A percentile compares a stretch with the other conserved stretches of the same genome.
These are phyloP conservation scores for Aspergillus ibericus DNA, from an alignment of 2,329 filamentous ascomycete species.

Conservation along the genomic window DNA sequence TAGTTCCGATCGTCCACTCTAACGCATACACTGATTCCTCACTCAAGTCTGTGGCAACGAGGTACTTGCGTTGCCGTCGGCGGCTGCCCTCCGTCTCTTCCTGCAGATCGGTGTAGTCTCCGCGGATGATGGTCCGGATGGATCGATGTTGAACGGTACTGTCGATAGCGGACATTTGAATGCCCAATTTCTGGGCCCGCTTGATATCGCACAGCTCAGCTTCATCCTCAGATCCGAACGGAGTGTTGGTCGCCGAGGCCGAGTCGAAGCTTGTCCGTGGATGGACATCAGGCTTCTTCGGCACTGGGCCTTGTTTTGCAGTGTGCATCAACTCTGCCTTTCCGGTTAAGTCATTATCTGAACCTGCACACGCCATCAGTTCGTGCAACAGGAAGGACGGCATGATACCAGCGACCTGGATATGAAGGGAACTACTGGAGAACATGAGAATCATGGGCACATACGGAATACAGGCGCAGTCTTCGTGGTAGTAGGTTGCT, in stretches of 20 bases:
- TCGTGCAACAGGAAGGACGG: not conserved
- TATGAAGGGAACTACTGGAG: not conserved
- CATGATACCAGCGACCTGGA: not conserved
- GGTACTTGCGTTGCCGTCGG: conserved; percentile 79
- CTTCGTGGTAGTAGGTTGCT: conserved; percentile 4
- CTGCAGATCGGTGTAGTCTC: conserved; percentile 72
- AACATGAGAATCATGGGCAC: not conserved
- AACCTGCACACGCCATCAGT: conserved; percentile 6
- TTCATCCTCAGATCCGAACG: conserved; percentile 81
- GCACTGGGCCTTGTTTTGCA: conserved; percentile 44
- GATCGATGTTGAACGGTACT: conserved; percentile 76
- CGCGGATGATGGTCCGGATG: conserved; percentile 85
- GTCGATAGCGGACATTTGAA: conserved; percentile 74
- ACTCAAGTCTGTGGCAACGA: conserved; percentile 94
- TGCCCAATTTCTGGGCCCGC: conserved; percentile 78
- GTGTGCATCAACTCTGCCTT: conserved; percentile 17
- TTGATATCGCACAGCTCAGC: conserved; percentile 81
- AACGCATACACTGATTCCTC: conserved; percentile 92
- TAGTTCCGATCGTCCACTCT: conserved; percentile 96
- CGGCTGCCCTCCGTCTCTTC: conserved; percentile 76
- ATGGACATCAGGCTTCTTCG: conserved; percentile 62
- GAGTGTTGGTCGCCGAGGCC: conserved; percentile 58
- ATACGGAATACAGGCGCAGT: conserved; percentile 9
- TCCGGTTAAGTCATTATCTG: conserved; percentile 11
- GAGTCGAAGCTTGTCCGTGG: conserved; percentile 80